phyloP scores from a whole-genome alignment of 306 rosid species.

The Begonia fuchsioides region DNA sequence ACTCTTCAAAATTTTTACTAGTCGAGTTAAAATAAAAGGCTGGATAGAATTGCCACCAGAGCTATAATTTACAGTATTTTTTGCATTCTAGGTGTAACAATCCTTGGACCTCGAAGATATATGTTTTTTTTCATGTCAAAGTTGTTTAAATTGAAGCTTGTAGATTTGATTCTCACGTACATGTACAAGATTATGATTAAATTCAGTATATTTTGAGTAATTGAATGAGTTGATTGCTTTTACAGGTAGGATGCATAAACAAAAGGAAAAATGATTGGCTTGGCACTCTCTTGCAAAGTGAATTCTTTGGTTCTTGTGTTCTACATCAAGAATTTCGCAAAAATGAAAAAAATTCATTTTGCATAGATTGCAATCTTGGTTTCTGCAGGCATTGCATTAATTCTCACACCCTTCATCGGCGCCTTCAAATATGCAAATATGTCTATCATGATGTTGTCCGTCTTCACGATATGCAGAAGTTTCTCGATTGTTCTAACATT shows the following conservation, averaged over 20 bases:
- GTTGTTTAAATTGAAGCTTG: no score
- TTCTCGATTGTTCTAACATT: slow-evolving; percentile 67
- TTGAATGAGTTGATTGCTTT: slow-evolving; percentile 9
- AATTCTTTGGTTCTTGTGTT: slow-evolving; percentile 58
- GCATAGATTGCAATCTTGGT: slow-evolving; percentile 57
- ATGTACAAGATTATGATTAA: no score
- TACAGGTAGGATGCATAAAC: slow-evolving; percentile 36
- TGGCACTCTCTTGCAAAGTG: slow-evolving; percentile 32
- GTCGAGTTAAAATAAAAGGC: no score
- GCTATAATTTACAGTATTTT: no score
- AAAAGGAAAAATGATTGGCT: slow-evolving; percentile 54
- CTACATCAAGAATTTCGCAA: slow-evolving; percentile 49
- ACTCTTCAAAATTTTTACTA: no score
- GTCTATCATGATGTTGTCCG: slow-evolving; percentile 79
- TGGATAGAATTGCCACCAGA: no score
- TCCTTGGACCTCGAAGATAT: no score
- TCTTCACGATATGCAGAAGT: slow-evolving; percentile 54
- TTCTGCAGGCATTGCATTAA: slow-evolving; percentile 65
- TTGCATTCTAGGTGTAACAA: no score
- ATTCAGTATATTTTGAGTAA: no score
- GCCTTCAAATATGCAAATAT: slow-evolving; percentile 74
- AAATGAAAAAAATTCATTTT: slow-evolving; percentile 63
- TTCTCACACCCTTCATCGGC: slow-evolving; percentile 54
- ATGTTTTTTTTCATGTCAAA: no score
- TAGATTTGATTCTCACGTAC: no score